Evolutionary conservation across 306 rosid genomes (phyloP).

Genomic region (Cyamopsis tetragonoloba): DNA sequence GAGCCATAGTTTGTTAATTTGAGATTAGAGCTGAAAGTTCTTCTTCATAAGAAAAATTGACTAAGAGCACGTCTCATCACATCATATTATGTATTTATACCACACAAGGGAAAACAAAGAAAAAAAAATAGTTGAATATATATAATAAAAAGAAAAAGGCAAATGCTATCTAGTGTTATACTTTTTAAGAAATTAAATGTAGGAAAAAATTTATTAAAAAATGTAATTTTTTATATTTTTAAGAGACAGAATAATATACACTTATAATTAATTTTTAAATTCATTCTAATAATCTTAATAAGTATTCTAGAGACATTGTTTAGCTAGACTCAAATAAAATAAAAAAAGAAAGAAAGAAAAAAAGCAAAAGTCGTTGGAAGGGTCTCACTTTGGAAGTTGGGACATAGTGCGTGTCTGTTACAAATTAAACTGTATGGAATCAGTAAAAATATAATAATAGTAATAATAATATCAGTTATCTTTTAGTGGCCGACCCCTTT

Average conservation of each 20-base stretch:
- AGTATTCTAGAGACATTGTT: no score
- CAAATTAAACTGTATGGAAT: no score
- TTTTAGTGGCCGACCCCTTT: not conserved
- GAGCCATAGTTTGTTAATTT: constrained; percentile 24
- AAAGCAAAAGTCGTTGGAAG: not conserved
- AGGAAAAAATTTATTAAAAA: no score
- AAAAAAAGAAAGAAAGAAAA: not conserved
- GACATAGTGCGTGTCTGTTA: not conserved
- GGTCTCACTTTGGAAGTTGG: not conserved
- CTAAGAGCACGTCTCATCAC: not conserved
- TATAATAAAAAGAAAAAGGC: no score
- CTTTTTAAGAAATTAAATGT: no score
- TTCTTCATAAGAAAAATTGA: not conserved
- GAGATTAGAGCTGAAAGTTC: not conserved
- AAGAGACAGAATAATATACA: no score
- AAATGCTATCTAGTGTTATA: no score
- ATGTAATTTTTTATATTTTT: no score
- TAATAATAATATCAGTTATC: not conserved
- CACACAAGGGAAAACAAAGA: not conserved
- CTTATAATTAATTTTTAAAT: no score
- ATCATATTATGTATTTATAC: not conserved
- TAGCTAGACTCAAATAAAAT: no score
- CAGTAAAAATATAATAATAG: no score
- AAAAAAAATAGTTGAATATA: not conserved
- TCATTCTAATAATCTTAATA: no score